Evolutionary conservation across 805 yeast species (phyloP).

Genomic region (Myxozyma lipomycoides): DNA sequence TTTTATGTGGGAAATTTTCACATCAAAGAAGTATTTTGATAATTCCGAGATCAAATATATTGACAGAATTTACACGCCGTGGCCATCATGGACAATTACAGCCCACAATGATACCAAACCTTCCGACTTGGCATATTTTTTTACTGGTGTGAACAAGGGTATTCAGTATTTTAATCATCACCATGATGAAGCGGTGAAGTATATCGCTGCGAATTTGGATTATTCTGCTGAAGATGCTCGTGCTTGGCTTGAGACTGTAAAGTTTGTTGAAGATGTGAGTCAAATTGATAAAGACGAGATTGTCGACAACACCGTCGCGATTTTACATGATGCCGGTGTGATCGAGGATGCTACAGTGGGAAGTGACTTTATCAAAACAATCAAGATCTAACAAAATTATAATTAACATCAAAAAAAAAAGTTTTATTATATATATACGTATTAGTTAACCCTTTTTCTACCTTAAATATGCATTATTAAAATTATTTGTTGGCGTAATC

Average conservation of each 20-base stretch:
- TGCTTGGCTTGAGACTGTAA: constrained; percentile 77
- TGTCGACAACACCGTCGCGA: constrained; percentile 51
- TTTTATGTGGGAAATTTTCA: constrained; percentile 94
- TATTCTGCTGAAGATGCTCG: constrained; percentile 72
- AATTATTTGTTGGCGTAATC: constrained; percentile 12
- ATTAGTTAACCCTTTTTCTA: no score
- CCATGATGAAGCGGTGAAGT: constrained; percentile 60
- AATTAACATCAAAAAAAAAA: no score
- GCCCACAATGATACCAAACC: constrained; percentile 44
- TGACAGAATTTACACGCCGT: constrained; percentile 89
- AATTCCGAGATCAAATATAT: constrained; percentile 71
- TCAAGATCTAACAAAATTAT: no score
- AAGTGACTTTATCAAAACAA: not conserved
- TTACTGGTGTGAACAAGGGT: constrained; percentile 60
- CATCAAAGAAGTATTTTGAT: constrained; percentile 81
- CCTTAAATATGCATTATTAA: no score
- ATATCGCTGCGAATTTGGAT: constrained; percentile 65
- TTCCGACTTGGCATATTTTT: constrained; percentile 40
- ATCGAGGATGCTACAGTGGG: constrained; percentile 9
- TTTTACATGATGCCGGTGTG: constrained; percentile 64
- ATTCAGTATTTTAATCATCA: constrained; percentile 58
- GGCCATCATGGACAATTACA: constrained; percentile 92
- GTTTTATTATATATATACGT: no score
- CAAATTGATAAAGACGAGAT: constrained; percentile 50
- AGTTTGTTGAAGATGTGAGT: constrained; percentile 50